Conservation (phyloP, 1,284 basidiomycete species). For the Pseudozyma sp. region DNA sequence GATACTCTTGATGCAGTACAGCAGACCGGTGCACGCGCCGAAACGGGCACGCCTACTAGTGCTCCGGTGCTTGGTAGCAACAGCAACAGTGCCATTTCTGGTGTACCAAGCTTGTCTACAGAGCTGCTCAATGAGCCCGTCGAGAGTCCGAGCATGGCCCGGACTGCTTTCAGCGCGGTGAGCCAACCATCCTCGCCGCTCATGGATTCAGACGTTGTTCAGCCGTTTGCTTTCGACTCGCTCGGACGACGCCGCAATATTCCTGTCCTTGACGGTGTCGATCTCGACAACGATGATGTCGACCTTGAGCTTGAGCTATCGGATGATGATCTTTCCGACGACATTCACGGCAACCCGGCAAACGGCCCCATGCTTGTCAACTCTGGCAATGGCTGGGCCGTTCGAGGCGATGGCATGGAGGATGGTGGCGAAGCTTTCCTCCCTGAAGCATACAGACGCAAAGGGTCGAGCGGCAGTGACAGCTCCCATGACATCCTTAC, state of each 20-base stretch:
- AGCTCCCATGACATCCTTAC: conserved; percentile 52
- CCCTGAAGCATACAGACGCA: conserved; percentile 32
- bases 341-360: conserved; percentile 12
- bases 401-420: conserved; percentile 21
- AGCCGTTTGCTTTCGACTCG: conserved; percentile 26
- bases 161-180: conserved; percentile 27
- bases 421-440: conserved; percentile 20
- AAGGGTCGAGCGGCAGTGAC: conserved; percentile 32
- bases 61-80: conserved; percentile 41
- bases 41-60: conserved; percentile 39
- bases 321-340: conserved; percentile 56
- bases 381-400: conserved; percentile 52
- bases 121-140: conserved; percentile 29
- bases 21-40: conserved; percentile 28
- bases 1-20: conserved; percentile 36
- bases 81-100: conserved; percentile 16
- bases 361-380: conserved; percentile 44
- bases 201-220: conserved; percentile 7
- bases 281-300: conserved; percentile 34
- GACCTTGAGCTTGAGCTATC: conserved; percentile 55
- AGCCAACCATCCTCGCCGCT: conserved; percentile 50
- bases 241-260: conserved; percentile 41
- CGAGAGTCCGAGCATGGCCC: conserved; percentile 22
- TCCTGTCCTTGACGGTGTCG: conserved; percentile 9
- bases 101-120: conserved; percentile 28